Base-by-base conservation (phyloP, 805 yeast species). In the Spencermartinsiella europaea region DNA sequence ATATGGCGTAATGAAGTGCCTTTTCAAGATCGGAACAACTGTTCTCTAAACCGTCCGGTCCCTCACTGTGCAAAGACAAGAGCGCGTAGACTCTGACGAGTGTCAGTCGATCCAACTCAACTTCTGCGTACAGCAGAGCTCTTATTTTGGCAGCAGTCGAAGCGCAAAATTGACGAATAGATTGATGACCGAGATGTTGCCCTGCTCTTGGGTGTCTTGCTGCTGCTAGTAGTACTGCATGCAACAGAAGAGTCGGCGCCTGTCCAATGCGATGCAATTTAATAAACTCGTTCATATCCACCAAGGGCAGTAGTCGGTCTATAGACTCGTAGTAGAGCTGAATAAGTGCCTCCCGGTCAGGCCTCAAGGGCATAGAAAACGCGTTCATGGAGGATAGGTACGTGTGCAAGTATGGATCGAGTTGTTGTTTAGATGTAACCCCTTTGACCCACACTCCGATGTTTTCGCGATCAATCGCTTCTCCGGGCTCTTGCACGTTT, bases 221-320 rank as follows among this genome's bases (percentile, higher is more conserved):
- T 0, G 74, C 70, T 10, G 62, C 64, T 17, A 73, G 55, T n/a
- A 73, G 59, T 33, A 74, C 67, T 1, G 76, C 72, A 46, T 72
- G 73, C 16, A 68, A 48, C 25, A 73, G 59, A 16, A 71, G 52
- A 5, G 71, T 69, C 1, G 60, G 76, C 57, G 62, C 71, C 55
- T 59, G 64, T 49, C 59, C 68, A 45, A 51, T 60, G 45, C 50
- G 60, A 55, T 60, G 71, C 47, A 53, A 60, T 47, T 56, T 67
- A 63, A 66, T 57, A 53, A 74, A 70, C 38, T 66, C 66, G 19
- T 57, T 59, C 55, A 68, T 71, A 50, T 69, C 68, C 3, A 74
- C 54, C 21, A 74, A 53, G 2, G 78, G 77, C 40, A 73, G 60
- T 1, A 71, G 49, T 15, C 64, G 56, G 54, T 73, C 72, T 10